Evolutionary conservation across 2,329 filamentous ascomycete genomes (phyloP).

Genomic region (Acrodontium crateriforme): DNA sequence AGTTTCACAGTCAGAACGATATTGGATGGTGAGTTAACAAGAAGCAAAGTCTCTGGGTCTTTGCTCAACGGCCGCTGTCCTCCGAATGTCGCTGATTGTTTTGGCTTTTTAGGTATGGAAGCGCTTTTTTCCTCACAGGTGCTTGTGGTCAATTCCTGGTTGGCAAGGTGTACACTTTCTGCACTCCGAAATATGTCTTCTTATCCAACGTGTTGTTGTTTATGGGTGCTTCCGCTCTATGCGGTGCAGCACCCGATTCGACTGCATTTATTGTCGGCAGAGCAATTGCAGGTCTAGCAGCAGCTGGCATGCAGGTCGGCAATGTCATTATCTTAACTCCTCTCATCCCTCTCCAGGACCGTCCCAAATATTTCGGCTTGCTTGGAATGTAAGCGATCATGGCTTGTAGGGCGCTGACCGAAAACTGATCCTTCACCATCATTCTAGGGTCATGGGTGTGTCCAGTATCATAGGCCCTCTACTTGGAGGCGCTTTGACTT

Average conservation of each 20-base stretch:
- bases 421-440: too few species aligned
- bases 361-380: constrained; percentile 23
- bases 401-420: too few species aligned
- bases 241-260: constrained; percentile 26
- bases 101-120: too few species aligned
- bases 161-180: constrained; percentile 34
- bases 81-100: too few species aligned
- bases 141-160: constrained; percentile 29
- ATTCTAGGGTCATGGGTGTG: constrained; percentile 21
- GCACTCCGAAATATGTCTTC: constrained; percentile 24
- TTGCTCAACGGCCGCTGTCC: too few species aligned
- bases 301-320: constrained; percentile 22
- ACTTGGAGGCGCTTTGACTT: constrained; percentile 29
- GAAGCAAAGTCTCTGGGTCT: too few species aligned
- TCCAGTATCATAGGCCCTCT: constrained; percentile 29
- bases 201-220: constrained; percentile 33
- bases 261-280: constrained; percentile 27
- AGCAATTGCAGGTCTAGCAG: constrained; percentile 27
- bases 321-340: constrained; percentile 29
- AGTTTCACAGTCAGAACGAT: constrained; percentile 26
- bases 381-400: too few species aligned
- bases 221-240: constrained; percentile 42
- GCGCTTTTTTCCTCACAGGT: constrained; percentile 29
- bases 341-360: constrained; percentile 25
- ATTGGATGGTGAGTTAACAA: constrained; percentile 29